Evolutionary conservation across 176 grass and related monocot genomes (phyloP).

Genomic region (Triticum dicoccoides): DNA sequence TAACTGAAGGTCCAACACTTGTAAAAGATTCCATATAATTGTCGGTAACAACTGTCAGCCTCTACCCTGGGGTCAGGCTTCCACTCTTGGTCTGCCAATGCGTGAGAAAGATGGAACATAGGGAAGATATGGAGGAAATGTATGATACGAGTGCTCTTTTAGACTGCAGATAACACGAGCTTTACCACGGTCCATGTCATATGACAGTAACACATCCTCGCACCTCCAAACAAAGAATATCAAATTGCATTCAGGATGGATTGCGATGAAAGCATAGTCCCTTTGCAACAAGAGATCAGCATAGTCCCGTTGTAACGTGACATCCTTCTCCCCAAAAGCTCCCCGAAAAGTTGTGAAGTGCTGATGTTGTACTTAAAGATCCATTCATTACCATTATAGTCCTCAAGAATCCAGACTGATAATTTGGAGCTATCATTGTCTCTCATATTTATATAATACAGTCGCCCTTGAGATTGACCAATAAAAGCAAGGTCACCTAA

Average conservation of each 20-base stretch:
- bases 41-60: neutral
- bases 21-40: neutral
- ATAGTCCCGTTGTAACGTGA: neutral
- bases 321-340: neutral
- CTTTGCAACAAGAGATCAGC: neutral
- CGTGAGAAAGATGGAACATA: neutral
- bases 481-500: neutral
- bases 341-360: neutral
- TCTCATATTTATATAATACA: neutral
- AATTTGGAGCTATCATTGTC: neutral
- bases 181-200: neutral
- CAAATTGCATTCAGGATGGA: neutral
- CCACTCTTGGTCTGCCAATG: neutral
- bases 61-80: neutral
- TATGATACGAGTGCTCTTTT: neutral
- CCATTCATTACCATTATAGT: neutral
- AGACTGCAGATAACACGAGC: neutral
- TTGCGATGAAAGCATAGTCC: neutral
- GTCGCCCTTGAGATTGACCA: neutral
- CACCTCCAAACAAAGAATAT: neutral
- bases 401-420: neutral
- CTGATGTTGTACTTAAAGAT: neutral
- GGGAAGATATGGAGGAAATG: neutral
- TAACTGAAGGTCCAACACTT: too few species aligned
- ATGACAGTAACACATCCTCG: neutral